Conservation (phyloP, 2,329 filamentous ascomycete genomes). For the Pseudogymnoascus sp. region DNA sequence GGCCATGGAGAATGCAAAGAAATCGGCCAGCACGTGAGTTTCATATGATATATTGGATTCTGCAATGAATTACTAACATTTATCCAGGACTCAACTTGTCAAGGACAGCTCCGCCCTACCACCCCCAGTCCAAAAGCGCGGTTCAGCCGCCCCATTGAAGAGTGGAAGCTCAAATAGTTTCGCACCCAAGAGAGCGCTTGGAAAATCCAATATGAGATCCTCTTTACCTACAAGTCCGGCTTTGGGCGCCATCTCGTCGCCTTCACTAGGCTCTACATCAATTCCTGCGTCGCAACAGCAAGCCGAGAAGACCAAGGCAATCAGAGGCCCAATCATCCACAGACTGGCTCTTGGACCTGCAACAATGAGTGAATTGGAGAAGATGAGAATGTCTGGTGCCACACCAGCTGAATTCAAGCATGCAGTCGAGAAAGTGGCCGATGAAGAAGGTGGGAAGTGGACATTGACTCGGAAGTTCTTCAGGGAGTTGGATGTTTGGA, state of each 20-base stretch:
- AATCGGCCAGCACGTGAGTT: slow-evolving; percentile 38
- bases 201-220: slow-evolving; percentile 17
- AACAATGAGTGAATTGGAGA: slow-evolving; percentile 39
- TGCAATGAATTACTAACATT: slow-evolving; percentile 16
- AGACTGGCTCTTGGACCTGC: slow-evolving; percentile 49
- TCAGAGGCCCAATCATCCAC: slow-evolving; percentile 47
- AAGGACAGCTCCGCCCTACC: slow-evolving; percentile 24
- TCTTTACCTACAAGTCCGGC: slow-evolving; percentile 48
- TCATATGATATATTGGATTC: background rate
- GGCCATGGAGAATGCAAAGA: slow-evolving; percentile 36
- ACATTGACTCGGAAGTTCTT: slow-evolving; percentile 48
- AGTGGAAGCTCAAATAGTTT: background rate
- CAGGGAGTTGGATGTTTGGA: slow-evolving; percentile 58
- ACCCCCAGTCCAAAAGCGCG: slow-evolving; percentile 17
- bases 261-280: slow-evolving; percentile 41
- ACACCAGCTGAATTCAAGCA: slow-evolving; percentile 43
- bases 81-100: slow-evolving; percentile 32
- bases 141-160: slow-evolving; percentile 11
- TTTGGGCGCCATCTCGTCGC: slow-evolving; percentile 46
- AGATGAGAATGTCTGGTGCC: slow-evolving; percentile 41
- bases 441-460: slow-evolving; percentile 43
- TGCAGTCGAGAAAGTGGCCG: slow-evolving; percentile 50
- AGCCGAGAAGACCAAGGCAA: slow-evolving; percentile 45
- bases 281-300: slow-evolving; percentile 43
- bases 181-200: slow-evolving; percentile 16